These are phyloP conservation scores for Emmonsia crescens DNA, from an alignment of 2,329 filamentous ascomycete genomes.

Conservation along the genomic window DNA sequence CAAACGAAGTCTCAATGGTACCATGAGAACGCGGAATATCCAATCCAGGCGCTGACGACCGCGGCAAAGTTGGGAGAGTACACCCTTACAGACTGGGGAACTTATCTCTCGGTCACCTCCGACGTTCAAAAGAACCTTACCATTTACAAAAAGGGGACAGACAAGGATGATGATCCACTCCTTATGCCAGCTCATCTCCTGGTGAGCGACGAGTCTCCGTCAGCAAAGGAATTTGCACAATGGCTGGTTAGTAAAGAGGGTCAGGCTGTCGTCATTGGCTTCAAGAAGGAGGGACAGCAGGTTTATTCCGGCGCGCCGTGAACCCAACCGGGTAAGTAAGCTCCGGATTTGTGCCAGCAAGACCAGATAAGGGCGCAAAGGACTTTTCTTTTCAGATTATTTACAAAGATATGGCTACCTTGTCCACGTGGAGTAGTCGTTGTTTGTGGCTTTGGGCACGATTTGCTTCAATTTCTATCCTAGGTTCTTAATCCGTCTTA, in stretches of 20 bases:
- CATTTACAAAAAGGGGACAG: conserved; percentile 23
- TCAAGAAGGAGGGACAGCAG: neutral
- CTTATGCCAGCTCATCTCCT: conserved; percentile 32
- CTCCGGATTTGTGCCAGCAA: neutral
- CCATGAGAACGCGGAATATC: conserved; percentile 23
- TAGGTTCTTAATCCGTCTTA: neutral
- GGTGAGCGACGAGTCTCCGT: neutral
- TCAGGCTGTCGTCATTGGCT: neutral
- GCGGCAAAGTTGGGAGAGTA: conserved; percentile 35
- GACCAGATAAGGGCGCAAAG: neutral
- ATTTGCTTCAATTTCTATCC: neutral
- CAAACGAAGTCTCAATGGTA: neutral
- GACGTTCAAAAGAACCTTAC: conserved; percentile 23
- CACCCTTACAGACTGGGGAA: conserved; percentile 38
- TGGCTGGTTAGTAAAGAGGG: neutral
- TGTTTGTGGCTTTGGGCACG: neutral
- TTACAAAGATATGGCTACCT: neutral
- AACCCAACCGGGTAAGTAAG: neutral
- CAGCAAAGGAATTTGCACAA: neutral
- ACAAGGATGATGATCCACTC: conserved; percentile 27
- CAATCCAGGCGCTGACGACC: conserved; percentile 35
- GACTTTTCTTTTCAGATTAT: neutral
- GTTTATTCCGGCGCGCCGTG: neutral
- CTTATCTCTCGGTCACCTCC: conserved; percentile 30
- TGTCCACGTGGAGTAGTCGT: neutral